Evolutionary conservation across 164 flowering plant genomes (phyloP).

Genomic region (Tinospora cordifolia): DNA sequence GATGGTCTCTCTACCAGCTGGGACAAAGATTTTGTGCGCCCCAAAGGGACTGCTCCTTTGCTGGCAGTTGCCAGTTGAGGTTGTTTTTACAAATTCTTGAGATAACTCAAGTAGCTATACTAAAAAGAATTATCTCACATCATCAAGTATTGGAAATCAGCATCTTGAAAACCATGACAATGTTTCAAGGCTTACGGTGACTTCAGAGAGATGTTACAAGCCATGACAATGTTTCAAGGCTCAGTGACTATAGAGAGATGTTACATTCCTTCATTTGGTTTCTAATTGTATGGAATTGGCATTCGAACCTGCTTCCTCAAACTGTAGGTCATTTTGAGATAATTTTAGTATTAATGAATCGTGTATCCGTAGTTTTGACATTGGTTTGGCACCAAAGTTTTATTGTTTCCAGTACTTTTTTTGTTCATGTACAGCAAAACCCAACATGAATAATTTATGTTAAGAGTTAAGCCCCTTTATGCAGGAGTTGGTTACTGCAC

Average conservation of each 20-base stretch:
- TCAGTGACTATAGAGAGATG: background rate
- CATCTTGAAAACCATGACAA: background rate
- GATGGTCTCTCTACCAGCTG: background rate
- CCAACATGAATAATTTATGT: too few relatives aligned
- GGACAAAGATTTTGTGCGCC: constrained; percentile 4
- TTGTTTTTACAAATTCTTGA: background rate
- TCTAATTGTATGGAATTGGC: background rate
- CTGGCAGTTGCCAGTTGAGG: background rate
- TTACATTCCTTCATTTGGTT: background rate
- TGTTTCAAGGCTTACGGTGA: background rate
- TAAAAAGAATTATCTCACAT: background rate
- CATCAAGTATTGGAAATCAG: background rate
- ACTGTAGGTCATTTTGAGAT: background rate
- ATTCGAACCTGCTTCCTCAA: background rate
- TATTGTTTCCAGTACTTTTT: background rate
- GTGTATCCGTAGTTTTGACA: background rate
- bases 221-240: background rate
- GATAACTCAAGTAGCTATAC: background rate
- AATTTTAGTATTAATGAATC: background rate
- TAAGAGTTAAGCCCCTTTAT: too few relatives aligned
- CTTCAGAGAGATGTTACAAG: background rate
- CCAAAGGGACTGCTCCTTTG: background rate
- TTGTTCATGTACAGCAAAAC: too few relatives aligned
- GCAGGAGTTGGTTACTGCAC: too few relatives aligned
- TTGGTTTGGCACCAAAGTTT: background rate